Conservation (phyloP, 257 asterid genomes). For the Schizonepeta tenuifolia region DNA sequence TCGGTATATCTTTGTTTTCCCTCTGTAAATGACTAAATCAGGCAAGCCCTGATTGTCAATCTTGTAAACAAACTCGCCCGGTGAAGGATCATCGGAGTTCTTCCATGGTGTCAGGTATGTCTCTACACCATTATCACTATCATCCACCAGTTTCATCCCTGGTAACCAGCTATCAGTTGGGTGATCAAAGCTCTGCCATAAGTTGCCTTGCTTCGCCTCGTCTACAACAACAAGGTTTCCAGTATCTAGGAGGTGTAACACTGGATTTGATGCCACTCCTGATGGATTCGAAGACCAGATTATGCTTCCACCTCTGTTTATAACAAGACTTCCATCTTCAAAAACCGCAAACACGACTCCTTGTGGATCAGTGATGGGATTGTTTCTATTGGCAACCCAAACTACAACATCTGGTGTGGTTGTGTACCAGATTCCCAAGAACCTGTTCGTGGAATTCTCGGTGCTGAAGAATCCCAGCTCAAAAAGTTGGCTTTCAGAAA, state of each 20-base stretch:
- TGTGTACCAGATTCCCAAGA: slow-evolving; percentile 14
- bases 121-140: background rate
- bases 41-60: slow-evolving; percentile 34
- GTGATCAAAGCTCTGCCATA: slow-evolving; percentile 44
- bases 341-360: background rate
- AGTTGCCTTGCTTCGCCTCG: background rate
- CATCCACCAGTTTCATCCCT: slow-evolving; percentile 31
- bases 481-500: slow-evolving; percentile 31
- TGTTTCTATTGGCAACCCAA: slow-evolving; percentile 40
- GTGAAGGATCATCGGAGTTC: slow-evolving; percentile 41
- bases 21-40: slow-evolving; percentile 28
- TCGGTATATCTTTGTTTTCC: slow-evolving; percentile 10
- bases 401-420: slow-evolving; percentile 14
- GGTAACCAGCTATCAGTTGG: slow-evolving; percentile 43
- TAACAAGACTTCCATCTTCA: background rate
- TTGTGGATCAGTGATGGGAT: slow-evolving; percentile 13
- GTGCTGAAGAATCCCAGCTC: slow-evolving; percentile 19
- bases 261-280: background rate
- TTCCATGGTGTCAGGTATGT: slow-evolving; percentile 44
- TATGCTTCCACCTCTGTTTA: background rate
- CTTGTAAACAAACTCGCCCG: slow-evolving; percentile 33
- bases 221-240: slow-evolving; percentile 38
- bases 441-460: background rate
- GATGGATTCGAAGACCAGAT: slow-evolving; percentile 32
- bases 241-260: slow-evolving; percentile 23